Base-by-base conservation (phyloP, 768 basidiomycete species). In the Podaxis carcinomalis region DNA sequence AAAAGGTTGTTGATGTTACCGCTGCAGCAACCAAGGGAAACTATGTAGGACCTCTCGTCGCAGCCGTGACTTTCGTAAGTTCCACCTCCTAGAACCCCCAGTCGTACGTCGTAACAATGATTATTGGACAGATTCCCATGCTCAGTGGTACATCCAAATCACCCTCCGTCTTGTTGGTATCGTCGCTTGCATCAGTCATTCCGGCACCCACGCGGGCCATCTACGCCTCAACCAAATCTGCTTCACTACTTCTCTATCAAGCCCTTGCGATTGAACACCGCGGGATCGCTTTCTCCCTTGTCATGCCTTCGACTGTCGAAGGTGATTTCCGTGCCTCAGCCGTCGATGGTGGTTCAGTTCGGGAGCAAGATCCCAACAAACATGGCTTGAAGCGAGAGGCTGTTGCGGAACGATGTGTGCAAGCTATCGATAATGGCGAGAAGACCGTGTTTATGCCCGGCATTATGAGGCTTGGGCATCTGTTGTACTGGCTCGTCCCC, bases 191-290 rank as follows among this genome's bases (percentile, higher is more conserved):
- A 2, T 85, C 92, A 2, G 77, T 88, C 5, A 86, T 95, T 37
- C 91, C 95, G 2, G 85, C 94, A 0, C 95, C 95, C 0, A 93
- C 91, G 0, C 87, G 95, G 5, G 76, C 91, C 0, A 74, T 98
- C 37, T 98, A 98, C 69, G 85, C 82, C 0, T 85, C 93, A 2
- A 91, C 89, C 9, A 97, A 98, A 71, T 79, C 88, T 2, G 90
- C 93, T 0, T 85, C 89, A 1, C 81, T 92, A 28, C 64, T 88
- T 4, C 84, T 95, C 59, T 93, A 86, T 71, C 90, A 91, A 71
- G 79, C 88, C 0, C 83, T 94, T 35, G 77, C 92, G 3, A 89
- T 93, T 62, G 93, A 94, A 65, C 88, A 93, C 63, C 89, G 90
- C 5, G 68, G 72, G 2, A 83, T 95, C 65, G 50, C 73, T 0